phyloP scores from a whole-genome alignment of 163 green algal species.

The Picocystis sp. region DNA sequence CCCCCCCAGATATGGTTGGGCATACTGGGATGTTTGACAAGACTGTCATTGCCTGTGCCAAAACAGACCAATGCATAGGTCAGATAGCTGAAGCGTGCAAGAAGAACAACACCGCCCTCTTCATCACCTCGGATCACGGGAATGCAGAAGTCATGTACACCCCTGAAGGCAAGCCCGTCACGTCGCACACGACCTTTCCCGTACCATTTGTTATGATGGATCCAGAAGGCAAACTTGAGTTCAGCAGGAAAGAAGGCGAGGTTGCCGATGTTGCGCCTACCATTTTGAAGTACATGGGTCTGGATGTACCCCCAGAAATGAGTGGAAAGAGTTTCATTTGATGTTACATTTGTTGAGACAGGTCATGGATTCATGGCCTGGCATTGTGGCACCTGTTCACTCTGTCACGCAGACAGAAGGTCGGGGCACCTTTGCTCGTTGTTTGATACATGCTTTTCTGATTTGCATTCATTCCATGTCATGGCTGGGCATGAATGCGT shows the following conservation, averaged over 20 bases:
- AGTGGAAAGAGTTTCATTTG: conserved; percentile 7
- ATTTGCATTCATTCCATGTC: too few relatives aligned
- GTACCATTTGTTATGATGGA: conserved; percentile 9
- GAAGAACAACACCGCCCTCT: not conserved
- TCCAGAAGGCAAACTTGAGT: not conserved
- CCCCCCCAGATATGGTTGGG: conserved; percentile 10
- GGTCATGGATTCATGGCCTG: too few relatives aligned
- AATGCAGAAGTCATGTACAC: conserved; percentile 8
- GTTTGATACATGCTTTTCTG: too few relatives aligned
- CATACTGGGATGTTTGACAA: conserved; percentile 2
- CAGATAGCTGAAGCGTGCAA: not conserved
- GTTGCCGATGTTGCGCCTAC: conserved; percentile 6
- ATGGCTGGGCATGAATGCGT: too few relatives aligned
- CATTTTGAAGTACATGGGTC: conserved; percentile 10
- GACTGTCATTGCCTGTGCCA: conserved; percentile 1
- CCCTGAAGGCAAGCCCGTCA: not conserved
- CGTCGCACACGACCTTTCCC: conserved; percentile 4
- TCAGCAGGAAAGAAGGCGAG: conserved; percentile 1
- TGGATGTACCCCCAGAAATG: conserved; percentile 8
- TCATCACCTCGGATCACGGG: conserved; percentile 10
- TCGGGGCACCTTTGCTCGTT: too few relatives aligned
- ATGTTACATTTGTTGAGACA: not conserved
- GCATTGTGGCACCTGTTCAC: too few relatives aligned
- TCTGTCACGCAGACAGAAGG: too few relatives aligned
- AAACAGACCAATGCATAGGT: conserved; percentile 1